Evolutionary conservation across 495 filamentous ascomycete species (phyloP), one percentile per base, ranked within the genome.

Genomic region (Neurospora intermedia): DNA sequence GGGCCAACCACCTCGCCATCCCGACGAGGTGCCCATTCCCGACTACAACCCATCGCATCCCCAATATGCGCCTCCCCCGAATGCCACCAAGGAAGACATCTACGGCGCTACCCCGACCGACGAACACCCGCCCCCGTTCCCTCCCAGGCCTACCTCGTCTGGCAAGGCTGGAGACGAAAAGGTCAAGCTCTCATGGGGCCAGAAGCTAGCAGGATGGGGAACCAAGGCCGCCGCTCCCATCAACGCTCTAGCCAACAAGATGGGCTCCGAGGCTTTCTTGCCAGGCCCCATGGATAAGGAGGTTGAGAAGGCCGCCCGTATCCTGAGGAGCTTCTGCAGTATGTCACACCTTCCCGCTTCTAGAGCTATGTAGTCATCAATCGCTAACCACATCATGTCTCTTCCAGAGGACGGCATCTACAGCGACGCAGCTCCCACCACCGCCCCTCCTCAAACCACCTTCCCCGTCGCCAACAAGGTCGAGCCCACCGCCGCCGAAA

Each of bases 231-330:
- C 88, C 3, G 86, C 85, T 15, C 91, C 91, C 2, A 87, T 93
- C 72, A 93, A 93, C 74, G 87, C 84, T 23, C 81, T 93, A 1
- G 90, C 88, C 5, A 89, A 92, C 80, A 89, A 88, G 75, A 74
- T 82, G 40, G 82, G 80, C 69, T 78, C 78, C 69, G 92, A 95
- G 76, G 88, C 90, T 31, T 93, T 94, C 80, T 90, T 92, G 87
- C 92, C 93, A 16, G 89, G 90, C 72, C 88, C 89, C 1, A 82
- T 96, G 71, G 93, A 95, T 76, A 92, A 90, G 81, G 93, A 96
- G 84, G 90, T 89, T 81, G 92, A 96, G 75, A 95, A 96, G 82
- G 92, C 92, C 10, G 93, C 93, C 59, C 85, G 92, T 11, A 96
- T 96, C 38, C 77, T 96, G 70, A 87, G 88, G 75, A 91, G 88